phyloP scores from a whole-genome alignment of 1,284 basidiomycete species.

The Irpex sp. region DNA sequence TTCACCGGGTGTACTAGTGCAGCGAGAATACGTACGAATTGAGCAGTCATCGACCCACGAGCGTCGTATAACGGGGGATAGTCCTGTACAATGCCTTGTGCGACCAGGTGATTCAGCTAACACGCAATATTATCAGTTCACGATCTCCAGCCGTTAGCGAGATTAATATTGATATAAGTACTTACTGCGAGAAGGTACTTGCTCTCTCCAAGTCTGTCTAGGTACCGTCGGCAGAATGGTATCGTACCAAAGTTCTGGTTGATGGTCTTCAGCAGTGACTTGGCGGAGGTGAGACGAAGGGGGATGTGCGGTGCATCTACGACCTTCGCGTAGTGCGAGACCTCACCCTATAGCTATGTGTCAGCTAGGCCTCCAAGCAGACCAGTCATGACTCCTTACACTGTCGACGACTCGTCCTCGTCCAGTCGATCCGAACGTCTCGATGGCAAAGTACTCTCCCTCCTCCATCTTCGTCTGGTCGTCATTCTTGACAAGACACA shows the following conservation, averaged over 20 bases:
- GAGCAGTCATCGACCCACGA: constrained; percentile 84
- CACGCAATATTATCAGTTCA: constrained; percentile 4
- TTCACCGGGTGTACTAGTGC: not conserved
- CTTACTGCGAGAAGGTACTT: constrained; percentile 89
- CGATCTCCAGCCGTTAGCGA: constrained; percentile 1
- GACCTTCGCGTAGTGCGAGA: constrained; percentile 87
- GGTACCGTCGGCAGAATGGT: constrained; percentile 93
- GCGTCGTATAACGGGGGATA: constrained; percentile 91
- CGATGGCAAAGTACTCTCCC: constrained; percentile 98
- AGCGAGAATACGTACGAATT: constrained; percentile 61
- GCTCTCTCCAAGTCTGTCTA: constrained; percentile 91
- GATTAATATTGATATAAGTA: constrained; percentile 13
- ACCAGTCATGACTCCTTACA: constrained; percentile 28
- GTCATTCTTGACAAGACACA: constrained; percentile 85
- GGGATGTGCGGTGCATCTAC: constrained; percentile 66
- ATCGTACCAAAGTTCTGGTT: constrained; percentile 93
- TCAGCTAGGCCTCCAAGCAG: not conserved
- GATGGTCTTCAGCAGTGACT: constrained; percentile 83
- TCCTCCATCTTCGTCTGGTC: constrained; percentile 98
- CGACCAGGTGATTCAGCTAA: constrained; percentile 87
- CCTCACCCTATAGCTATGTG: constrained; percentile 64
- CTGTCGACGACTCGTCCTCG: constrained; percentile 87
- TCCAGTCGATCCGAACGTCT: constrained; percentile 98
- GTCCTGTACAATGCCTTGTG: constrained; percentile 83
- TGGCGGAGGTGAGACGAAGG: constrained; percentile 76